Evolutionary conservation across 2,329 filamentous ascomycete genomes (phyloP).

Genomic region (Chaetomium strumarium): DNA sequence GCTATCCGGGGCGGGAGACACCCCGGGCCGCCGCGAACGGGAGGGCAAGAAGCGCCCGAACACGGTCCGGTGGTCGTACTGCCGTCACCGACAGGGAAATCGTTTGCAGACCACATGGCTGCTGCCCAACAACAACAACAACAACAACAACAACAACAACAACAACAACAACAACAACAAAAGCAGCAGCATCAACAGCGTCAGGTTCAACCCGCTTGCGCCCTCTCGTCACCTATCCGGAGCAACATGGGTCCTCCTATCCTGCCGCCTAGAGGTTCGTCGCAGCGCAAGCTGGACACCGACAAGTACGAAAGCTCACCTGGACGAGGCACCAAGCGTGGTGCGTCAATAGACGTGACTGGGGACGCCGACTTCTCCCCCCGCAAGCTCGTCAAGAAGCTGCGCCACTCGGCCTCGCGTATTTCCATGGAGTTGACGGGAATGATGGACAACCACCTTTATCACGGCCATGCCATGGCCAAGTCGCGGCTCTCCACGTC

Average conservation of each 20-base stretch:
- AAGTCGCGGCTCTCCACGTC: conserved; percentile 19
- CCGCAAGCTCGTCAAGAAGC: conserved; percentile 43
- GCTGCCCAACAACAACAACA: conserved; percentile 15
- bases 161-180: no score
- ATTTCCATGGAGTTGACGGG: conserved; percentile 35
- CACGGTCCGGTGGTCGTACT: not conserved
- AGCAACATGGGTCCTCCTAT: conserved; percentile 5
- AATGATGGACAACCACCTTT: not conserved
- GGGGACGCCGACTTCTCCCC: conserved; percentile 27
- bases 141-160: conserved; percentile 1
- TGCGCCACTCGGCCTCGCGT: conserved; percentile 46
- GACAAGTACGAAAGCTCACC: conserved; percentile 19
- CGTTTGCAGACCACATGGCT: conserved; percentile 14
- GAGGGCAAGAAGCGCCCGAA: not conserved
- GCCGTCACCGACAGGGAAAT: not conserved
- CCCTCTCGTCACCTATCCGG: conserved; percentile 2
- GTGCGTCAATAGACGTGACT: conserved; percentile 21
- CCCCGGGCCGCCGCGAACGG: conserved; percentile 22
- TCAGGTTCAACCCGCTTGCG: conserved; percentile 10
- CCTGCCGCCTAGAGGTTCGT: conserved; percentile 8
- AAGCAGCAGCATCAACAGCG: conserved; percentile 14
- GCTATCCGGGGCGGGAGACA: conserved; percentile 53
- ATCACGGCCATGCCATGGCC: conserved; percentile 2
- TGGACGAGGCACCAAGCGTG: conserved; percentile 46
- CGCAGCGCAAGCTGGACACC: conserved; percentile 1